These are phyloP conservation scores for Medakamo hakoo DNA, from an alignment of 139 green algal genomes.

Conservation along the genomic window DNA sequence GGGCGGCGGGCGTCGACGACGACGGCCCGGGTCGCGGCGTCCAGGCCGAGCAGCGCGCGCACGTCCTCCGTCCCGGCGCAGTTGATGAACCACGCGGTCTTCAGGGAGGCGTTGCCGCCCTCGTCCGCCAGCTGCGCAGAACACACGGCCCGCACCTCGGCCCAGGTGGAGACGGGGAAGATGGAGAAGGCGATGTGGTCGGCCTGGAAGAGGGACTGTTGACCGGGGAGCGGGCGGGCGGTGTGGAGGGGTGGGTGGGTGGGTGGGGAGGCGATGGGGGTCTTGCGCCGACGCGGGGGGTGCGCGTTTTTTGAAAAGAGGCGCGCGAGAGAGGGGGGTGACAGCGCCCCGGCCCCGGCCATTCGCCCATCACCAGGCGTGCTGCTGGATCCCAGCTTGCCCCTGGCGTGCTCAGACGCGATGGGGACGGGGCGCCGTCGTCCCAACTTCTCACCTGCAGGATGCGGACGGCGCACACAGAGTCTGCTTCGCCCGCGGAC, in stretches of 20 bases:
- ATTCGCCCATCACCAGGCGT: neutral
- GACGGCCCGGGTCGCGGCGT: neutral
- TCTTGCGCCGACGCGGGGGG: neutral
- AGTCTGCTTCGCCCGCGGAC: neutral
- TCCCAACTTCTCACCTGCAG: neutral
- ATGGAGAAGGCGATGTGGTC: neutral
- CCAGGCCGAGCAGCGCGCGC: neutral
- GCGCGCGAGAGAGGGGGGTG: neutral
- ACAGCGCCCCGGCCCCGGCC: neutral
- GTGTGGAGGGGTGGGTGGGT: too few species aligned
- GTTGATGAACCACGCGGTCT: neutral
- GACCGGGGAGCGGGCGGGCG: too few species aligned
- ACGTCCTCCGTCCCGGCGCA: neutral
- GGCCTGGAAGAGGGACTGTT: neutral
- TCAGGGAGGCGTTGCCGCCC: neutral
- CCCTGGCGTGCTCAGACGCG: too few species aligned
- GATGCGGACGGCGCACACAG: neutral
- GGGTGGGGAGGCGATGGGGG: neutral
- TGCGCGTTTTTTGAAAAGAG: neutral
- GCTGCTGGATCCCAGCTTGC: too few species aligned
- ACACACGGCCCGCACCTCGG: neutral
- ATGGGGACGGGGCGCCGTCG: too few species aligned
- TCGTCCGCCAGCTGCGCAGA: neutral
- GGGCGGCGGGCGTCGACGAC: neutral
- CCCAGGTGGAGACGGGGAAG: neutral